phyloP scores from a whole-genome alignment of 2,329 filamentous ascomycete species.

The Colletotrichum truncatum region DNA sequence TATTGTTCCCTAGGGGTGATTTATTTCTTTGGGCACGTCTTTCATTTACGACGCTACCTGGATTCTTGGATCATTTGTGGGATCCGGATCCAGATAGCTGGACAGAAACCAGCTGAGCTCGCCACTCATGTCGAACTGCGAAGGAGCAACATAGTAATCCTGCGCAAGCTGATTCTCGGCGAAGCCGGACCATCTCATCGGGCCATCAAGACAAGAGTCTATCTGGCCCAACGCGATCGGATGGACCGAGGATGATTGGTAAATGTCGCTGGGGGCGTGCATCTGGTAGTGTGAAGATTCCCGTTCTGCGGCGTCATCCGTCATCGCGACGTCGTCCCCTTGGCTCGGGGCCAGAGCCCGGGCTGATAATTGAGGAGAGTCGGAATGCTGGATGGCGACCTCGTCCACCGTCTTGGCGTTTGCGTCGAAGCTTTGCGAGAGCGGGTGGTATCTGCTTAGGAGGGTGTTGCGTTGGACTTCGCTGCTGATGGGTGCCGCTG shows the following conservation, averaged over 20 bases:
- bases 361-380: not conserved
- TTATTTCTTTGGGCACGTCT: no score
- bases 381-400: constrained; percentile 10
- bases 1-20: no score
- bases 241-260: not conserved
- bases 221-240: not conserved
- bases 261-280: constrained; percentile 5
- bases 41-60: not conserved
- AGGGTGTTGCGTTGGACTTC: constrained; percentile 6
- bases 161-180: constrained; percentile 12
- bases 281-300: not conserved
- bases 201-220: not conserved
- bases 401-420: constrained; percentile 14
- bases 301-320: not conserved
- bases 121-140: constrained; percentile 21
- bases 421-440: constrained; percentile 13
- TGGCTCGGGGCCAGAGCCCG: not conserved
- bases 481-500: constrained; percentile 8
- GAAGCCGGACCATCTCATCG: constrained; percentile 8
- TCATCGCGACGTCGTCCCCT: not conserved
- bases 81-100: constrained; percentile 11
- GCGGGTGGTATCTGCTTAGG: constrained; percentile 15
- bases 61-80: not conserved
- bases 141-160: constrained; percentile 14
- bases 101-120: constrained; percentile 21